A percentile compares a stretch with the other conserved stretches of the same genome.
These are phyloP conservation scores for Suhomyces coccinellae DNA, from an alignment of 1,139 yeast species.

Conservation along the genomic window DNA sequence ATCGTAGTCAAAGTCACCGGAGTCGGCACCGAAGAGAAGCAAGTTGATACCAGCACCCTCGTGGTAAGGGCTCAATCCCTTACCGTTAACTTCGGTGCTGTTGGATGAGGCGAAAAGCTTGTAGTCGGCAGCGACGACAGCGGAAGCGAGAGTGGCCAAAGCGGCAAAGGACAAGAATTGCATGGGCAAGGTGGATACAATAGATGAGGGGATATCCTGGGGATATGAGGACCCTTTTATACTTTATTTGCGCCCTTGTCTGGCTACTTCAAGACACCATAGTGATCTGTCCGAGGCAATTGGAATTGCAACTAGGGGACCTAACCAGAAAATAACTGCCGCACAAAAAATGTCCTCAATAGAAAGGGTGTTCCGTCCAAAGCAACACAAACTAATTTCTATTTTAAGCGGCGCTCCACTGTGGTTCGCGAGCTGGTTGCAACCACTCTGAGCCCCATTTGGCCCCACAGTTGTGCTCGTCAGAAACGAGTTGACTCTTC, in stretches of 20 bases:
- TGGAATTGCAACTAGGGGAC: no score
- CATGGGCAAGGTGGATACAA: constrained; percentile 6
- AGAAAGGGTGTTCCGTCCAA: no score
- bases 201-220: background rate
- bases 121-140: constrained; percentile 2
- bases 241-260: background rate
- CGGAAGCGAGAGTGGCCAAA: constrained; percentile 8
- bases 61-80: constrained; percentile 24
- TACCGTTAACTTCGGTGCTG: constrained; percentile 5
- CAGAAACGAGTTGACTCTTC: no score
- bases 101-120: constrained; percentile 7
- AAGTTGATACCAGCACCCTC: constrained; percentile 61
- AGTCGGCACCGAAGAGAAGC: constrained; percentile 32
- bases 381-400: no score
- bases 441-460: no score
- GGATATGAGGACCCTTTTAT: background rate
- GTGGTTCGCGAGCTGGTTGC: no score
- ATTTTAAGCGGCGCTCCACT: no score
- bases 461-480: no score
- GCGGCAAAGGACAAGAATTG: constrained; percentile 8
- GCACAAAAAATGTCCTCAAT: no score
- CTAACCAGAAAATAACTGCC: no score
- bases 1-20: constrained; percentile 10
- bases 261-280: background rate
- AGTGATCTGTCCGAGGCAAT: no score